Base-by-base conservation (phyloP, 2,329 filamentous ascomycete genomes). In the Ophiostoma sp. region DNA sequence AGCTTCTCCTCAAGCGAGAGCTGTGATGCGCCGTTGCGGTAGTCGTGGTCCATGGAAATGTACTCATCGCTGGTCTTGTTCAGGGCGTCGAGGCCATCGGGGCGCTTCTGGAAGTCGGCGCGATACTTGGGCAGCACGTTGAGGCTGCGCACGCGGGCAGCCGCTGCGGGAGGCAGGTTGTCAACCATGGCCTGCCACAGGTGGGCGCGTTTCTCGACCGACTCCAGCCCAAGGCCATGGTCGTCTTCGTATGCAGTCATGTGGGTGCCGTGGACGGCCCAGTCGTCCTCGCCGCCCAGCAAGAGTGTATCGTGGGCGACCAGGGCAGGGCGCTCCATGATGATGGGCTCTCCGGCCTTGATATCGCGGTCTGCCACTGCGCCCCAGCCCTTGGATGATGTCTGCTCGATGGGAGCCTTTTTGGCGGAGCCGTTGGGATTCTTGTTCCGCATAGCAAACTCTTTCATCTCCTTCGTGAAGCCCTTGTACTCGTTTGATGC, bases 321-420 rank as follows among this genome's bases (percentile, higher is more conserved):
- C 5, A 81, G 39, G 5, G 73, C 73, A 7, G 76, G 77, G 69
- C 76, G 76, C 48, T 79, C 78, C 3, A 77, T 72, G 73, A 80
- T 73, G 27, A 80, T 72, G 41, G 74, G 72, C 70, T 76, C 75
- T 2, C 76, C 75, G 3, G 76, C 76, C 4, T 69, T 68, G 44
- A 80, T 78, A 35, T 41, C 72, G 36, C 75, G 74, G 13, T 72
- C 76, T 0, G 78, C 78, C 11, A 80, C 68, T 1, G 75, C 74
- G 17, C 78, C 78, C 35, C 76, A 76, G 6, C 78, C 78, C 69
- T 79, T 79, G 11, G 79, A 79, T 0, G 76, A 79, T 8, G 78
- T 74, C 4, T 72, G 69, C 39, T 62, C 31, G n/a, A 67, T 23
- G n/a, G 64, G 1, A 4, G 23, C 13, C 23, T 27, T 48, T 17